A percentile compares a stretch with the other conserved stretches of the same genome.
Conservation (phyloP, 352 stramenopile species). For the Pythium graminicola region DNA sequence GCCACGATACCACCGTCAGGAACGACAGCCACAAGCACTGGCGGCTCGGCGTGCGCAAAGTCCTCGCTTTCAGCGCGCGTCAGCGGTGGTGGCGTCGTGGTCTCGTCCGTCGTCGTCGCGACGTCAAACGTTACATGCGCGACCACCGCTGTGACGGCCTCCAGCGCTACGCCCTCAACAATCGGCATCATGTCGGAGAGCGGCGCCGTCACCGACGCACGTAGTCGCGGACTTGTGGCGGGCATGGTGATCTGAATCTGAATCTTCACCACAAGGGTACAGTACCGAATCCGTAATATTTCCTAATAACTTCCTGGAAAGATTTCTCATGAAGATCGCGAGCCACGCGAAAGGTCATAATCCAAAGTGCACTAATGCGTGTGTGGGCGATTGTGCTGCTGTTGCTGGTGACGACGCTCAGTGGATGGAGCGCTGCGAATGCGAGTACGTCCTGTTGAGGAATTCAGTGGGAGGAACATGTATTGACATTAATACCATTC, state of each 20-base stretch:
- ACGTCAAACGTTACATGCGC: constrained; percentile 9
- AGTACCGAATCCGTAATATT: neutral
- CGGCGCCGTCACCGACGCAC: neutral
- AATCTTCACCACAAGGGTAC: neutral
- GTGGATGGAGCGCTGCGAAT: neutral
- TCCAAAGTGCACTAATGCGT: too few relatives aligned
- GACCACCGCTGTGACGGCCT: neutral
- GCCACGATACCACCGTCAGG: constrained; percentile 8
- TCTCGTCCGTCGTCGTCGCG: neutral
- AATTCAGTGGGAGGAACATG: neutral
- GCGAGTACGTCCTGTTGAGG: constrained; percentile 18
- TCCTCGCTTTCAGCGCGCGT: constrained; percentile 56
- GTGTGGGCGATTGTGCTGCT: too few relatives aligned
- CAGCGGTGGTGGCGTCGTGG: constrained; percentile 24
- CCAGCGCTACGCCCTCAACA: constrained; percentile 5
- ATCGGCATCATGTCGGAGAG: constrained; percentile 19
- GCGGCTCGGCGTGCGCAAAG: constrained; percentile 45
- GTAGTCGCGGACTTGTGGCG: constrained; percentile 13
- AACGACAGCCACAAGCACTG: constrained; percentile 20
- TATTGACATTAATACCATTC: neutral
- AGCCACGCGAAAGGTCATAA: constrained; percentile 13
- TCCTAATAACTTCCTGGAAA: constrained; percentile 9
- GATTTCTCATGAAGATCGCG: constrained; percentile 13
- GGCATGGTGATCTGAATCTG: constrained; percentile 20
- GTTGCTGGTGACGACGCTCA: constrained; percentile 3